These are phyloP conservation scores for Nematocida ausubeli DNA, from an alignment of 371 early-diverging fungal species.

Conservation along the genomic window DNA sequence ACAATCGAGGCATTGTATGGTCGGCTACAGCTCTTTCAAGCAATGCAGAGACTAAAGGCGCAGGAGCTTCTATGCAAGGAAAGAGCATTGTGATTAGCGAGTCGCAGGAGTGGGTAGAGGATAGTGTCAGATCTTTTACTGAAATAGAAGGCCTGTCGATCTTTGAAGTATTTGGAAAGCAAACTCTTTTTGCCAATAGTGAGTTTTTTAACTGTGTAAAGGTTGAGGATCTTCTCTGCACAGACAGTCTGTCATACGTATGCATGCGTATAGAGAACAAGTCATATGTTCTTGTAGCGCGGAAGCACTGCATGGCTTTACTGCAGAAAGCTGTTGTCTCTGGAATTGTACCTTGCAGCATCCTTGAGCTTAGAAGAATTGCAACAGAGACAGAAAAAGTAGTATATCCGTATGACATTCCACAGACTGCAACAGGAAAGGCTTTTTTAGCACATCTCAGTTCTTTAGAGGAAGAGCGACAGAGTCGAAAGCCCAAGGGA, in stretches of 20 bases:
- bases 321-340: constrained; percentile 33
- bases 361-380: constrained; percentile 36
- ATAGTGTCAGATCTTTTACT: background rate
- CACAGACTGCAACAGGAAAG: constrained; percentile 2
- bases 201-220: background rate
- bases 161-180: constrained; percentile 32
- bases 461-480: background rate
- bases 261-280: background rate
- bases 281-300: background rate
- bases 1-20: background rate
- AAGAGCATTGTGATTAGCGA: constrained; percentile 1
- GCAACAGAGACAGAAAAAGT: constrained; percentile 26
- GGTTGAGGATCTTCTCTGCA: background rate
- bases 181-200: background rate
- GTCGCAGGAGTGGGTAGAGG: background rate
- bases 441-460: background rate
- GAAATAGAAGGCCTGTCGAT: background rate
- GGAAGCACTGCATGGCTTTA: constrained; percentile 11
- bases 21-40: background rate
- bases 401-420: constrained; percentile 42
- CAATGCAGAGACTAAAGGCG: background rate
- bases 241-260: constrained; percentile 7
- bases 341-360: constrained; percentile 45
- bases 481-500: constrained; percentile 29
- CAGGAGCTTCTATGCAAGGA: background rate